Base-by-base conservation (phyloP, 352 stramenopile species). In the Globisporangium megalacanthum region DNA sequence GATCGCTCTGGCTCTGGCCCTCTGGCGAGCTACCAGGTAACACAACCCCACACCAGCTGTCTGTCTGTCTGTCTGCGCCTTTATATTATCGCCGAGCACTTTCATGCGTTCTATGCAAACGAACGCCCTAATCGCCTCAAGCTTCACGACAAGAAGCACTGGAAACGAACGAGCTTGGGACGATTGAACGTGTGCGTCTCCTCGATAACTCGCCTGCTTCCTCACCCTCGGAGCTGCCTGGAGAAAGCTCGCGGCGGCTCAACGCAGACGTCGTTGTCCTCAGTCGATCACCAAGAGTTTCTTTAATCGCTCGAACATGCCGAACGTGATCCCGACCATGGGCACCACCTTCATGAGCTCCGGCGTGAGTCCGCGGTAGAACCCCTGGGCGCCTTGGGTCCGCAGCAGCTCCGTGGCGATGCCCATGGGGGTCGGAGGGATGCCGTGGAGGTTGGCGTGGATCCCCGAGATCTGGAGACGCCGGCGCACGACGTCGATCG, bases 321-420 rank as follows among this genome's bases (percentile, higher is more conserved):
- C 83, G 56, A 99, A 99, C 50, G 97, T 98, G 55, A 97, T 98
- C 19, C 91, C 91, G 41, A 99, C 95, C 92, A 98, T 98, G 6
- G 95, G 95, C 54, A 98, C 86, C 19, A 99, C 95, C 66, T 99
- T 99, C 77, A 99, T 86, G 54, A 98, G 72, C 73, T 99, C 95
- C 7, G 94, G 93, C 35, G 88, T 92, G 58, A 99, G 65, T 14
- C 88, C 88, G 19, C 88, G 81, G 63, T 96, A 96, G 56, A 96
- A 93, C 55, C 88, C 88, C 42, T 71, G 69, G 46, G 90, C 45
- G 41, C 86, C 86, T 58, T 95, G 80, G 33, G 86, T 80, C 8
- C 59, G 58, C 46, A 77, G 87, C 25, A 95, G 66, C 41, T 92
- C 83, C 19, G 65, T 66, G 31, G 83, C 79, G 62, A 95, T 93